A percentile compares a stretch with the other conserved stretches of the same genome.
phyloP scores from a whole-genome alignment of 2,329 filamentous ascomycete genomes.

The Aspergillus versicolor region DNA sequence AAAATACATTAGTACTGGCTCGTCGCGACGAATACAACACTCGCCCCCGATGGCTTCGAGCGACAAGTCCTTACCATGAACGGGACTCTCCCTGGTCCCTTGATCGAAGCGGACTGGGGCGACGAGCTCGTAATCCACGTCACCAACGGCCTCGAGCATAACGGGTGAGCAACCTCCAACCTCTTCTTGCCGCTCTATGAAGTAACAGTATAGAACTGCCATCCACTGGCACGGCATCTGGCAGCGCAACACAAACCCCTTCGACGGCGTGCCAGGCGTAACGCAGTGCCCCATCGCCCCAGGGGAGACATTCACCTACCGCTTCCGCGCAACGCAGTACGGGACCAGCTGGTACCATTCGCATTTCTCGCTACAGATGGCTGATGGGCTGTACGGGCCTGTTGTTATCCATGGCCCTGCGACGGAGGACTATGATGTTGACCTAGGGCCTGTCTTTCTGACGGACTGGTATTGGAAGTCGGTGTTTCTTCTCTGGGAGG shows the following conservation, averaged over 20 bases:
- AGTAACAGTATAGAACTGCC: slow-evolving; percentile 15
- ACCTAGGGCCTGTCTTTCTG: slow-evolving; percentile 35
- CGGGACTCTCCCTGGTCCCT: slow-evolving; percentile 65
- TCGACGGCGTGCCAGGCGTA: slow-evolving; percentile 32
- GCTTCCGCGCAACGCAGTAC: slow-evolving; percentile 38
- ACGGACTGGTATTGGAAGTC: slow-evolving; percentile 30
- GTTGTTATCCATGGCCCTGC: slow-evolving; percentile 51
- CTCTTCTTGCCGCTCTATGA: no score
- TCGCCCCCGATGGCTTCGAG: slow-evolving; percentile 27
- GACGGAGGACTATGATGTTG: slow-evolving; percentile 39
- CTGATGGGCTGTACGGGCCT: slow-evolving; percentile 59
- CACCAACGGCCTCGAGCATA: slow-evolving; percentile 47
- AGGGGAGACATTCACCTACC: slow-evolving; percentile 35
- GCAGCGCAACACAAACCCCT: slow-evolving; percentile 30
- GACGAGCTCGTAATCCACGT: slow-evolving; percentile 58
- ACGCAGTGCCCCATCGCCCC: slow-evolving; percentile 42
- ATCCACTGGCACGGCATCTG: slow-evolving; percentile 39
- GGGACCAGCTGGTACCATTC: slow-evolving; percentile 36
- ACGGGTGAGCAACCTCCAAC: background rate
- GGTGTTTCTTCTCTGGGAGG: no score
- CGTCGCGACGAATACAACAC: slow-evolving; percentile 14
- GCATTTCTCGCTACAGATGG: slow-evolving; percentile 39
- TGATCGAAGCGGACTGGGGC: slow-evolving; percentile 64
- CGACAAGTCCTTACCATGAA: slow-evolving; percentile 57
- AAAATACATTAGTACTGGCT: slow-evolving; percentile 13